Conservation (phyloP, 169 alveolate species). For the Plasmodium coatneyi region DNA sequence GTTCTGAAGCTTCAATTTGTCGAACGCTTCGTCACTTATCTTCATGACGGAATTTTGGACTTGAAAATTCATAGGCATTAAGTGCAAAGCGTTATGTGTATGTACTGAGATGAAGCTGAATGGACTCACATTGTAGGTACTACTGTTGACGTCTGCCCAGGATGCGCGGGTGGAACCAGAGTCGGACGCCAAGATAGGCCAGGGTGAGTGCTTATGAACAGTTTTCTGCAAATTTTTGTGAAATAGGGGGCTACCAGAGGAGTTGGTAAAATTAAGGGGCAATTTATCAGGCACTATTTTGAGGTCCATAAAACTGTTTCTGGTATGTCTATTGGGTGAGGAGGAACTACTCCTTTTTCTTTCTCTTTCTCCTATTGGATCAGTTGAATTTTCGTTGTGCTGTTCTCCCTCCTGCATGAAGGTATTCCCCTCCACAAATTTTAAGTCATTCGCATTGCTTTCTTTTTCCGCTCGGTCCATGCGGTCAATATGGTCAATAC, state of each 20-base stretch:
- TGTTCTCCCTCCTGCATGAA: background rate
- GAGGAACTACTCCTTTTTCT: background rate
- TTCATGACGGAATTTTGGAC: background rate
- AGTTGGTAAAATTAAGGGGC: background rate
- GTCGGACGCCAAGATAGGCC: background rate
- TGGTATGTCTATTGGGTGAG: background rate
- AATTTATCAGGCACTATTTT: background rate
- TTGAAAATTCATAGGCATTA: conserved; percentile 21
- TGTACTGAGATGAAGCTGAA: background rate
- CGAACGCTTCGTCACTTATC: conserved; percentile 14
- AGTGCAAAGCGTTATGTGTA: background rate
- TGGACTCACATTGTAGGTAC: background rate
- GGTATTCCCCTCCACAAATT: background rate
- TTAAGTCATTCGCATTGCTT: background rate
- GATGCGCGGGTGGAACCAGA: background rate
- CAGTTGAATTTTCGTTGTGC: background rate
- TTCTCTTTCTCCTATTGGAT: background rate
- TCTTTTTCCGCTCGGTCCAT: background rate
- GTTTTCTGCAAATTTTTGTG: background rate
- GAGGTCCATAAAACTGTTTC: background rate
- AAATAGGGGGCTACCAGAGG: background rate
- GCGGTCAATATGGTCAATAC: background rate
- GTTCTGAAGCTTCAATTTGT: conserved; percentile 6
- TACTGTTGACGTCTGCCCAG: background rate
- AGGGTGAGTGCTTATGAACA: background rate